These are phyloP conservation scores for Parietichytrium sp. DNA, from an alignment of 108 stramenopile species.

Conservation along the genomic window DNA sequence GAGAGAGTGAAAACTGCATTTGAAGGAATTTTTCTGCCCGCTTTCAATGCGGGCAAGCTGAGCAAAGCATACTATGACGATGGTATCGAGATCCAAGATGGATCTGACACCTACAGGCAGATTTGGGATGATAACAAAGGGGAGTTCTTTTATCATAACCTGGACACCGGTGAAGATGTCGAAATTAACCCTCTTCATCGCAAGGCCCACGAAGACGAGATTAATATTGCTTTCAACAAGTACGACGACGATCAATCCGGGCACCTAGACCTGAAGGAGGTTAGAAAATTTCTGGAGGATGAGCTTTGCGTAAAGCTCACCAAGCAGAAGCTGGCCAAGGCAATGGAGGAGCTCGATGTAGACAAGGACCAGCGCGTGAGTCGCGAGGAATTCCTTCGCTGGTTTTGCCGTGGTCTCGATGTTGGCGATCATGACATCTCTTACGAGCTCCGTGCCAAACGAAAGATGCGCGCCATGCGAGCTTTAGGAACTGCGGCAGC, in stretches of 20 bases:
- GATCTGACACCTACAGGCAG: background rate
- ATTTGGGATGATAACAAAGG: background rate
- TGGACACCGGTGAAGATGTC: background rate
- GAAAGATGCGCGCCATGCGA: background rate
- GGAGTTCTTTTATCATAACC: background rate
- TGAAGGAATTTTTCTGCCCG: background rate
- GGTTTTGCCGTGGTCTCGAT: slow-evolving; percentile 9
- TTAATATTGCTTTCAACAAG: background rate
- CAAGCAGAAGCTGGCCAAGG: background rate
- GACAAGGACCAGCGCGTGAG: background rate
- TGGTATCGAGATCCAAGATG: background rate
- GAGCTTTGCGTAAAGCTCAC: background rate
- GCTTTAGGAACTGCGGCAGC: background rate
- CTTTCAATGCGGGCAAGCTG: background rate
- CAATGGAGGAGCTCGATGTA: slow-evolving; percentile 35
- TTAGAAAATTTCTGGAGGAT: background rate
- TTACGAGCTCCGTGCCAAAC: background rate
- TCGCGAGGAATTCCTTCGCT: background rate
- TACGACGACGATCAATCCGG: slow-evolving; percentile 17
- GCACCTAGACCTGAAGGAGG: background rate
- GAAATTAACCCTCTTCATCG: background rate
- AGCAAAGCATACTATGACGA: background rate
- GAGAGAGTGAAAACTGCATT: slow-evolving; percentile 6
- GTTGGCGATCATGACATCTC: background rate
- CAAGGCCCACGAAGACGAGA: background rate